Conservation (phyloP, 2,329 filamentous ascomycete species). For the Penicillium sp. region DNA sequence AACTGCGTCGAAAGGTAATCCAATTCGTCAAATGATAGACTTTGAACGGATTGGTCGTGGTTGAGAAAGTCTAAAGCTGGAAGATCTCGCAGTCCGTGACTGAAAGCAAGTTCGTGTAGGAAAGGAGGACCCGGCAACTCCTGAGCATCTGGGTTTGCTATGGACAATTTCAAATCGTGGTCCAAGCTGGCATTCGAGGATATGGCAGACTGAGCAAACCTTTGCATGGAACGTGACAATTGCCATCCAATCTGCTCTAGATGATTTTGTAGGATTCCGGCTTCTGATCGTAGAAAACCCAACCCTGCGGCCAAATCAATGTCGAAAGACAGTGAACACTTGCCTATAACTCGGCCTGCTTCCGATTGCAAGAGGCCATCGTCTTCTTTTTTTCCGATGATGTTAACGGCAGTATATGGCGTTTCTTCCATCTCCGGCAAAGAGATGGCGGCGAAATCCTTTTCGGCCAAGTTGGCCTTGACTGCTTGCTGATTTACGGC, state of each 20-base stretch:
- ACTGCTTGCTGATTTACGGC: conserved; percentile 24
- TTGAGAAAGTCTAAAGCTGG: conserved; percentile 63
- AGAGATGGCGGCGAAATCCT: conserved; percentile 17
- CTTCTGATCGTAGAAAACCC: conserved; percentile 24
- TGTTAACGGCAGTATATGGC: conserved; percentile 21
- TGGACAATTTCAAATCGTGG: conserved; percentile 41
- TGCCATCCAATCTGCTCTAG: conserved; percentile 28
- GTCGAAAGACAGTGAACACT: conserved; percentile 21
- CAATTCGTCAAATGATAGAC: conserved; percentile 60
- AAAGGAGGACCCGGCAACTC: conserved; percentile 52
- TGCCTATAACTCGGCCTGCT: conserved; percentile 3
- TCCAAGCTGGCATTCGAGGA: conserved; percentile 14
- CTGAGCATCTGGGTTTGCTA: conserved; percentile 55
- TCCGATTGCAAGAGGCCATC: neutral
- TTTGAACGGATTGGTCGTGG: conserved; percentile 42
- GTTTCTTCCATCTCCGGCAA: conserved; percentile 12
- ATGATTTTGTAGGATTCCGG: conserved; percentile 21
- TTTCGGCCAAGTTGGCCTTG: conserved; percentile 21
- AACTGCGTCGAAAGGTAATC: conserved; percentile 56
- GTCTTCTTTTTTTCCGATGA: neutral
- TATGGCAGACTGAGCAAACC: conserved; percentile 18
- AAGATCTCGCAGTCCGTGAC: conserved; percentile 25
- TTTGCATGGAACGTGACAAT: conserved; percentile 23
- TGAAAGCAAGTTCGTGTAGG: conserved; percentile 61
- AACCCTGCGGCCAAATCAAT: conserved; percentile 20